Base-by-base conservation (phyloP, 2,329 filamentous ascomycete species). In the Talaromyces sp. region DNA sequence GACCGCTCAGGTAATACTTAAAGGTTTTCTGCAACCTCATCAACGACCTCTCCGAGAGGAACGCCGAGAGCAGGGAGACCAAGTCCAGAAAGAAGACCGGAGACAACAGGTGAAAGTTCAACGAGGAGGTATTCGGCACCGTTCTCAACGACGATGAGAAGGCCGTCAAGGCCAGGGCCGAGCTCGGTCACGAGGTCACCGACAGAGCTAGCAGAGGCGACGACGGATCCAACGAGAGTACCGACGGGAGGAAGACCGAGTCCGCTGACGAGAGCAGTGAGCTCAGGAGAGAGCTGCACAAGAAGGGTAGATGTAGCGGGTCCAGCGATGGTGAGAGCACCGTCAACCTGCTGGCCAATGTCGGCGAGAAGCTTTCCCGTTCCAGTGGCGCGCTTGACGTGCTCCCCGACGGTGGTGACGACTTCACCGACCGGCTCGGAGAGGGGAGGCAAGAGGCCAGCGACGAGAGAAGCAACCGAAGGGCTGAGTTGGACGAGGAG, bases 401-500 rank as follows among this genome's bases (percentile, higher is more conserved):
- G 70, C 39, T 67, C 60, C 57, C 69, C 72, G 58, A 70, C 35
- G 48, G 68, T 70, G 63, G 64, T 65, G 58, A 74, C 65, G 54
- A 72, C 63, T 12, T 63, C 58, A 39, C 71, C 72, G 37, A 74
- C 67, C 59, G 72, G 71, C 50, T 66, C 52, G 52, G 69, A 70
- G 37, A 74, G 61, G 58, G 72, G 69, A 55, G 73, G 72, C 52
- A 71, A 68, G 18, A 74, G 69, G 25, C 70, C 68, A 21, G 68
- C 67, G 21, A 74, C 63, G 50, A 73, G 69, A 52, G 65, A 67
- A 48, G 68, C 64, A 23, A 74, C 67, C 28, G 66, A 63, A 40
- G 71, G 65, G 65, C 70, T 69, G 58, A 74, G 72, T 58, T 67
- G 58, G 59, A 74, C 68, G 56, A 74, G 69, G 42, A 75, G 71